Evolutionary conservation across 1,284 basidiomycete genomes (phyloP).

Genomic region (Ganoderma sinense): DNA sequence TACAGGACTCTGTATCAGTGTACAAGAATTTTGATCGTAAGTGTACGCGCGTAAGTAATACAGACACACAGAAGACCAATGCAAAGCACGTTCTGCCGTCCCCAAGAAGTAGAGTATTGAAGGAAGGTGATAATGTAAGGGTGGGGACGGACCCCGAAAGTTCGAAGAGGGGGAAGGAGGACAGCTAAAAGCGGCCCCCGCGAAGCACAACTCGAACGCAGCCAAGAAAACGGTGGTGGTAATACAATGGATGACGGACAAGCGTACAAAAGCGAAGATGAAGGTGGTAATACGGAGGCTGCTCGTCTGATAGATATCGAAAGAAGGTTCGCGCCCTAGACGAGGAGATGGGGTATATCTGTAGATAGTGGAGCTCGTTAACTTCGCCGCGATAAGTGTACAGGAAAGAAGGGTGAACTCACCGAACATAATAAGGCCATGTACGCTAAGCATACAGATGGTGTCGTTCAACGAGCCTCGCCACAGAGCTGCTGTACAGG

Average conservation of each 20-base stretch:
- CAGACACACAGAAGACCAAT: slow-evolving; percentile 10
- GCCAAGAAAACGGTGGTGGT: slow-evolving; percentile 13
- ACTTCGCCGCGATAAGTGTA: background rate
- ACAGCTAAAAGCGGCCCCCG: background rate
- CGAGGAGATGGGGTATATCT: slow-evolving; percentile 18
- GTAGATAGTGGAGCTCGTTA: background rate
- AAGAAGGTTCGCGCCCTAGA: slow-evolving; percentile 6
- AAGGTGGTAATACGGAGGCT: slow-evolving; percentile 3
- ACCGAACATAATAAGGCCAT: slow-evolving; percentile 14
- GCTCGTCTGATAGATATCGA: slow-evolving; percentile 27
- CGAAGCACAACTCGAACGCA: background rate
- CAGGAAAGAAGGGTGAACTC: background rate
- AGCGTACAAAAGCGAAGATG: slow-evolving; percentile 16
- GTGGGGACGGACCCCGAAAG: background rate
- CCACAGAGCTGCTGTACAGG: slow-evolving; percentile 25
- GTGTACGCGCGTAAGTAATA: slow-evolving; percentile 6
- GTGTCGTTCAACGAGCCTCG: slow-evolving; percentile 25
- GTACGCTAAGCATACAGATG: background rate
- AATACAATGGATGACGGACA: slow-evolving; percentile 14
- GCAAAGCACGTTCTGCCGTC: background rate
- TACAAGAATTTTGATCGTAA: slow-evolving; percentile 20
- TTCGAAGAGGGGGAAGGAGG: background rate
- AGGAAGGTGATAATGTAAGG: background rate
- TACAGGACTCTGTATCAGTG: slow-evolving; percentile 21
- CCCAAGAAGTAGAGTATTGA: background rate